These are phyloP conservation scores for Vitis vinifera DNA, from an alignment of 164 flowering plant genomes.

Conservation along the genomic window ASM3070453v1 NC_081818.1:4935501-4936000, in stretches of 20 bases:
- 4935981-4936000: constrained; percentile 45
- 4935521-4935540: constrained; percentile 55
- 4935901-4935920: constrained; percentile 33
- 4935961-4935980: constrained; percentile 13
- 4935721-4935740: too few species aligned
- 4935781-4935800: background rate
- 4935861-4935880: constrained; percentile 27
- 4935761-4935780: too few species aligned
- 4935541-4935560: constrained; percentile 40
- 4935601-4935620: constrained; percentile 35
- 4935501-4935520: constrained; percentile 24
- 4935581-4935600: constrained; percentile 59
- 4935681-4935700: background rate
- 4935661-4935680: background rate
- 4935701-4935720: too few species aligned
- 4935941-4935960: constrained; percentile 28
- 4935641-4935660: background rate
- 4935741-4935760: too few species aligned
- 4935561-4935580: constrained; percentile 62
- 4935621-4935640: background rate
- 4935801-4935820: constrained; percentile 35
- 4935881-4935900: constrained; percentile 25
- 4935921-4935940: constrained; percentile 36
- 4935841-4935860: constrained; percentile 40
- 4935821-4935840: constrained; percentile 59